Percentiles rank a stretch among this genome's conserved stretches.
Conservation (phyloP, 495 filamentous ascomycete genomes). For the Rhypophila decipiens region DNA sequence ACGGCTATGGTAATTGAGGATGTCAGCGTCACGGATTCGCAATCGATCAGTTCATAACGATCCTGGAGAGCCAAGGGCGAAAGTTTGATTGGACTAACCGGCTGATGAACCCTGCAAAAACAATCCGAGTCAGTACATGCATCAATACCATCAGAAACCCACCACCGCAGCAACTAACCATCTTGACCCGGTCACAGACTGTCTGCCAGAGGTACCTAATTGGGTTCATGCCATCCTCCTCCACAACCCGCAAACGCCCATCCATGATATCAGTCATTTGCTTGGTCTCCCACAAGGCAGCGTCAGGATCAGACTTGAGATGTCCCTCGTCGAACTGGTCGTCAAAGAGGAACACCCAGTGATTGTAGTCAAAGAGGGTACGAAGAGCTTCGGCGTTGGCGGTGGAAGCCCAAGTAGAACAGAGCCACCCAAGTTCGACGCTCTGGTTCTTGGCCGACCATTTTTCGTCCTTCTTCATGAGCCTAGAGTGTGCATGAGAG, state of each 20-base stretch:
- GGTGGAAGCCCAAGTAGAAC: slow-evolving; percentile 1
- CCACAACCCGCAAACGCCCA: not conserved
- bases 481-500: not conserved
- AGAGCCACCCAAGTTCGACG: slow-evolving; percentile 5
- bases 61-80: too few relatives aligned
- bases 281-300: not conserved
- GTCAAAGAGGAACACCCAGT: slow-evolving; percentile 12
- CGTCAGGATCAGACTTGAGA: not conserved
- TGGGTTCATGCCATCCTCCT: not conserved
- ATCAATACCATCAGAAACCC: not conserved
- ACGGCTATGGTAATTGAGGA: not conserved
- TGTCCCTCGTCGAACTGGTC: slow-evolving; percentile 10
- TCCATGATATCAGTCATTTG: slow-evolving; percentile 3
- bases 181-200: not conserved
- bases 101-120: not conserved
- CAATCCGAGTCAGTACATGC: not conserved
- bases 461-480: slow-evolving; percentile 1
- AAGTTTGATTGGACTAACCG: not conserved
- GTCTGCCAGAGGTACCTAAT: slow-evolving; percentile 5
- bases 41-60: too few relatives aligned
- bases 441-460: slow-evolving; percentile 8
- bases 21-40: too few relatives aligned
- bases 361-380: slow-evolving; percentile 5
- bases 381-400: not conserved
- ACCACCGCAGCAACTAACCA: not conserved